Base-by-base conservation (phyloP, 2,329 filamentous ascomycete species). In the Arthrobotrys sinensis region DNA sequence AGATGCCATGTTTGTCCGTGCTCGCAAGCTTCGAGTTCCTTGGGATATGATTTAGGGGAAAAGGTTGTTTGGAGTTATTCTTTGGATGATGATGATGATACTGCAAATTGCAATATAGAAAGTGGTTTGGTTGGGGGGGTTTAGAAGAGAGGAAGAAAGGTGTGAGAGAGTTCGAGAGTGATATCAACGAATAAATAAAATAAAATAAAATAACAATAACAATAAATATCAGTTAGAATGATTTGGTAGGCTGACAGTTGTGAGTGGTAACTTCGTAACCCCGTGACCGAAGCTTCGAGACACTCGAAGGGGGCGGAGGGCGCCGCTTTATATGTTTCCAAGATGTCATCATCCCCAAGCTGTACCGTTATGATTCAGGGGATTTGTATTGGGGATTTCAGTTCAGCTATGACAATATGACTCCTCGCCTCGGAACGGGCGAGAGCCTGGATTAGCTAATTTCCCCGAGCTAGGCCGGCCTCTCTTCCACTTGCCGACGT, bases 251-350 rank as follows among this genome's bases (percentile, higher is more conserved):
- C 55, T 60, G 55, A 60, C 55, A 60, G 55, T 43, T 16, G 43
- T 60, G 55, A 36, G 24, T 60, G 55, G 55, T 60, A 60, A 60
- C 55, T 34, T 60, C 36, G 36, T 16, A 60, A 60, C 55, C 55
- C 55, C 55, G 55, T 60, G 55, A 60, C 55, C 55, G 55, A 60
- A 60, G 55, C 55, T 60, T 60, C 55, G 55, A 60, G 55, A 43
- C 55, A 60, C 34, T 60, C 55, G 55, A 38, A 21, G 52, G 38
- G 46, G 62, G 62, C 70, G 62, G 70, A 62, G 70, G 52, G 52
- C 16, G 38, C 70, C 48, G 70, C 60, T 66, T 73, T 73, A 73
- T 73, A 73, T 48, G 60, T 64, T 64, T 48, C 60, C 40, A 36
- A 50, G 8, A 63, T 48, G 40, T 48, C 60, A 64, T 50, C 64